These are phyloP conservation scores for Hippophae rhamnoides DNA, from an alignment of 306 rosid genomes.

Conservation along the genomic window DNA sequence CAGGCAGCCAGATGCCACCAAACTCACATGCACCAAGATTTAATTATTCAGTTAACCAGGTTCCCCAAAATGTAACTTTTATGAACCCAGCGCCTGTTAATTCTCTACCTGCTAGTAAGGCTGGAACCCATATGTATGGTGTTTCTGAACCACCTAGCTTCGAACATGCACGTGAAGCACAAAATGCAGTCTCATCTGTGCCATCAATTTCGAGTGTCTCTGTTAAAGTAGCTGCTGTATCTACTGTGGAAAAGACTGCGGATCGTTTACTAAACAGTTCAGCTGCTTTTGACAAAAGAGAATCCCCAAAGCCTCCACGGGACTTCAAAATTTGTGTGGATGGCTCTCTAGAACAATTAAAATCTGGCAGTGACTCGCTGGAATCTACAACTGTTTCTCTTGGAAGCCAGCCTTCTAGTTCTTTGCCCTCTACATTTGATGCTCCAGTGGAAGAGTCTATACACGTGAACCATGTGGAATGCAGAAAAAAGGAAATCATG, in stretches of 20 bases:
- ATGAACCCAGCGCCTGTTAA: conserved; percentile 34
- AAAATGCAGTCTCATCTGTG: conserved; percentile 24
- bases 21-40: conserved; percentile 58
- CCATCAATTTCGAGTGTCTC: conserved; percentile 32
- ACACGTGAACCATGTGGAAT: conserved; percentile 31
- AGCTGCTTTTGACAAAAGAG: conserved; percentile 32
- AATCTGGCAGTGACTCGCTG: conserved; percentile 27
- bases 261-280: conserved; percentile 30
- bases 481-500: conserved; percentile 39
- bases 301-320: conserved; percentile 32
- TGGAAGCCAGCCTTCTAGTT: conserved; percentile 26
- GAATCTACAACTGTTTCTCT: conserved; percentile 24
- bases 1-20: conserved; percentile 48
- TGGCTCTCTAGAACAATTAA: conserved; percentile 23
- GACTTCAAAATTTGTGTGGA: conserved; percentile 25
- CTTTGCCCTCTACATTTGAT: conserved; percentile 19
- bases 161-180: conserved; percentile 44
- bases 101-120: conserved; percentile 38
- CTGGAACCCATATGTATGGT: conserved; percentile 33
- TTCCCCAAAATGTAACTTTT: conserved; percentile 37
- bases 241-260: conserved; percentile 31
- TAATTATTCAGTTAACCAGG: conserved; percentile 51
- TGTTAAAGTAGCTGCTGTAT: conserved; percentile 33
- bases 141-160: conserved; percentile 31
- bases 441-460: conserved; percentile 29